Base-by-base conservation (phyloP, 1,139 yeast genomes). In the Saccharomyces hybrid region DNA sequence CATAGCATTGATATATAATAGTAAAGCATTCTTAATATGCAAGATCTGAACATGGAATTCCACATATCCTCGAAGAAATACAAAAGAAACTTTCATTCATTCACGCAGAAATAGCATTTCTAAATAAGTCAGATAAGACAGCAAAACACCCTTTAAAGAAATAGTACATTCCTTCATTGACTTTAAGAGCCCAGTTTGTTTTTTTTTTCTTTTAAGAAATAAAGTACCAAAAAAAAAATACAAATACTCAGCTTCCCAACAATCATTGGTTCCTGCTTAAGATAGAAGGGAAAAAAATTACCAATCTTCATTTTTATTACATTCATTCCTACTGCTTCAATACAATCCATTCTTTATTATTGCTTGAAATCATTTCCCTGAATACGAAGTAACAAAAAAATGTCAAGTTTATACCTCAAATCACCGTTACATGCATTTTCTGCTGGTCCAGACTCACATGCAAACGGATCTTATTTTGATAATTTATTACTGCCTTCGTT, bases 401-500 rank as follows among this genome's bases (percentile, higher is more conserved):
- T 34, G 28, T 21, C 29, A 38, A 38, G 44, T 16, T 11, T 38
- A 38, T 38, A 38, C 44, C 16, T 38, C 6, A 38, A 38, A 19
- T 19, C 44, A 16, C 44, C 44, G 24, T 12, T 38, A 19, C 44
- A 38, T 19, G 44, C 44, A 38, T 38, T 38, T 4, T 38, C 44
- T 38, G 44, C 44, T 38, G 44, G 44, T 38, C 44, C 44, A 19
- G 44, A 38, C 11, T 38, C 44, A 16, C 44, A 38, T 38, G 24
- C 44, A 38, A 38, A 38, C 19, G 24, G 44, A 21, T 38, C 44
- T 2, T 38, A 38, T 38, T 38, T 19, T 27, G 57, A 55, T 38
- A 53, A 55, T 46, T 38, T 55, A 29, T 49, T 55, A 34, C 16
- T 54, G 29, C 56, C 56, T 3, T 50, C 53, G 4, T 41, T 51